Evolutionary conservation across 495 filamentous ascomycete genomes (phyloP).

Genomic region (Jackrogersella minutella): DNA sequence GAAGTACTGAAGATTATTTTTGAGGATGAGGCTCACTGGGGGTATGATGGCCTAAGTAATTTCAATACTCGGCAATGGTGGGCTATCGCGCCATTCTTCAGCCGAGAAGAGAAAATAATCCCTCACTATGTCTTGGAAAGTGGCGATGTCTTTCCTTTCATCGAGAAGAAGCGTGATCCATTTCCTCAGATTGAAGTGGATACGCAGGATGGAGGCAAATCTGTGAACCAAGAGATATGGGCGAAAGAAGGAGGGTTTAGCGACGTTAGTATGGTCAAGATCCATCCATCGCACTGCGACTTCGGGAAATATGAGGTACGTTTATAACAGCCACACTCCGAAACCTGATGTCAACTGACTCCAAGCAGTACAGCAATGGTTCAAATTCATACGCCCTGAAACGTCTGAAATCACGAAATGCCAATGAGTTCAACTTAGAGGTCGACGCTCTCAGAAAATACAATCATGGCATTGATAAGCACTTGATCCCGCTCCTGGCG

Average conservation of each 20-base stretch:
- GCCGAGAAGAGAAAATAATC: neutral
- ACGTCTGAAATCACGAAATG: conserved; percentile 2
- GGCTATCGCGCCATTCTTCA: conserved; percentile 17
- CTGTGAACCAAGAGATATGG: conserved; percentile 4
- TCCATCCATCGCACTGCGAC: conserved; percentile 10
- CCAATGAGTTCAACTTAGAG: conserved; percentile 14
- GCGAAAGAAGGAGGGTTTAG: conserved; percentile 11
- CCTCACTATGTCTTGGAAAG: conserved; percentile 19
- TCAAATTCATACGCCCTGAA: conserved; percentile 23
- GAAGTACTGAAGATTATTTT: neutral
- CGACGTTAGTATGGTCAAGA: conserved; percentile 21
- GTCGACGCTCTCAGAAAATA: conserved; percentile 26
- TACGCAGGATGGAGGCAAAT: neutral
- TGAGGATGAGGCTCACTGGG: neutral
- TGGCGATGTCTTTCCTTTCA: conserved; percentile 9
- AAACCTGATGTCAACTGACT: neutral
- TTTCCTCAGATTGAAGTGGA: neutral
- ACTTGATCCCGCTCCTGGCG: conserved; percentile 21
- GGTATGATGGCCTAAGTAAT: neutral
- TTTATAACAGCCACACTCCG: neutral
- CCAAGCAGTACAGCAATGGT: conserved; percentile 1
- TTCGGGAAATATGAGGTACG: conserved; percentile 9
- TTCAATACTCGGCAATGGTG: conserved; percentile 21
- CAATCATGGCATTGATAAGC: conserved; percentile 11
- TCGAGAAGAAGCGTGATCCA: neutral